These are phyloP conservation scores for Vinca minor DNA, from an alignment of 257 asterid genomes.

Conservation along the genomic window DNA sequence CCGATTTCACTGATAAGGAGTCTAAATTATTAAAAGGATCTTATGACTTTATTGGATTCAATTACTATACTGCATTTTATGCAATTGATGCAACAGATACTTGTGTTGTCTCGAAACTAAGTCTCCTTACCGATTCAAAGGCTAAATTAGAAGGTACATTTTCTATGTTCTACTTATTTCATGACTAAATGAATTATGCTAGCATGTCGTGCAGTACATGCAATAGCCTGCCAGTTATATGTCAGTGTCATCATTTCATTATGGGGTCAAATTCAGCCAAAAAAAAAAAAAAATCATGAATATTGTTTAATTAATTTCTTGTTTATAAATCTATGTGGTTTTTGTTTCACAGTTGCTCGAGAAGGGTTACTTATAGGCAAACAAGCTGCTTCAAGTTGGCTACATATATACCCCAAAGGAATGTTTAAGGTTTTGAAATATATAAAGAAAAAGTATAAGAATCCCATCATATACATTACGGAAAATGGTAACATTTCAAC, in stretches of 20 bases:
- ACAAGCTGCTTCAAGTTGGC: slow-evolving; percentile 14
- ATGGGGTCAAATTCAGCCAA: too few species aligned
- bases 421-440: slow-evolving; percentile 10
- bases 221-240: too few species aligned
- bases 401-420: slow-evolving; percentile 19
- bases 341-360: background rate
- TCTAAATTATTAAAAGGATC: slow-evolving; percentile 14
- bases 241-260: too few species aligned
- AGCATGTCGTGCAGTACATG: too few species aligned
- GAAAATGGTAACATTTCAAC: slow-evolving; percentile 21
- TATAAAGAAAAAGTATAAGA: slow-evolving; percentile 18
- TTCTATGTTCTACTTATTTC: background rate
- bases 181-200: too few species aligned
- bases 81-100: background rate
- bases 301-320: background rate
- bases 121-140: slow-evolving; percentile 6
- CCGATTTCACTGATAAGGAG: slow-evolving; percentile 11
- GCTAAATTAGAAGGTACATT: slow-evolving; percentile 14
- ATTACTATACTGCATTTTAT: slow-evolving; percentile 20
- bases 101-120: background rate
- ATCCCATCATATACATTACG: slow-evolving; percentile 26
- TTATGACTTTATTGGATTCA: slow-evolving; percentile 21
- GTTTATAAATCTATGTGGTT: background rate
- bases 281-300: too few species aligned
- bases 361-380: slow-evolving; percentile 9